A percentile compares a stretch with the other conserved stretches of the same genome.
Conservation (phyloP, 2,329 filamentous ascomycete genomes). For the Verticillium nubilum region DNA sequence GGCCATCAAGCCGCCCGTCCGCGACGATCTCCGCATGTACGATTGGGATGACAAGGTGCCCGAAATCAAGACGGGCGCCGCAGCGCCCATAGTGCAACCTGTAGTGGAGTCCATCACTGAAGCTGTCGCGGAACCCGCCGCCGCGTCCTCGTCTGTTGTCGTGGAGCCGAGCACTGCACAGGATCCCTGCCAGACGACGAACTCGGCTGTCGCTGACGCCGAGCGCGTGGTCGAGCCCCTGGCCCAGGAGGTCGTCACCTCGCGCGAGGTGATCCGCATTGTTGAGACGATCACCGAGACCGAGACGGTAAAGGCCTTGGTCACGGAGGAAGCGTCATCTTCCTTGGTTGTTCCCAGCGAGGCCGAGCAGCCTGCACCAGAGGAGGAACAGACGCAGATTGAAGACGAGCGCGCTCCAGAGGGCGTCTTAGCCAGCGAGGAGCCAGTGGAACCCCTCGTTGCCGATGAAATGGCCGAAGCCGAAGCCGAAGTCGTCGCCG, state of each 20-base stretch:
- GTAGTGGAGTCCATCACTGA: background rate
- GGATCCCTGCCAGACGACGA: background rate
- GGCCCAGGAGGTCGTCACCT: constrained; percentile 18
- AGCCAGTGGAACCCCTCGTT: background rate
- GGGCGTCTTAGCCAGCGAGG: background rate
- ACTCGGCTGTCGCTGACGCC: background rate
- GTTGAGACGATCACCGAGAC: constrained; percentile 28
- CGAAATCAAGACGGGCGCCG: background rate
- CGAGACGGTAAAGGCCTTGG: constrained; percentile 10
- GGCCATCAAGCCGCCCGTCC: constrained; percentile 23
- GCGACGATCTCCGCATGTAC: constrained; percentile 16
- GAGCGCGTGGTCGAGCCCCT: background rate
- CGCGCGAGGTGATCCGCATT: constrained; percentile 23
- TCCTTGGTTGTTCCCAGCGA: background rate
- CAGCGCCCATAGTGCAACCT: background rate
- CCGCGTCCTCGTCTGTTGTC: background rate
- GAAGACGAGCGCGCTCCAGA: background rate
- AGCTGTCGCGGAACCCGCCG: background rate
- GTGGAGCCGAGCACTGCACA: background rate
- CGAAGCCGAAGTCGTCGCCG: background rate
- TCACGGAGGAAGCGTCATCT: constrained; percentile 17
- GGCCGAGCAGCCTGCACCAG: background rate
- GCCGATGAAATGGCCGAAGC: background rate
- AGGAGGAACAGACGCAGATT: background rate
- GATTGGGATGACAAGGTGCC: constrained; percentile 11